These are phyloP conservation scores for Fusarium sp. DNA, from an alignment of 2,329 filamentous ascomycete species.

Conservation along the genomic window DNA sequence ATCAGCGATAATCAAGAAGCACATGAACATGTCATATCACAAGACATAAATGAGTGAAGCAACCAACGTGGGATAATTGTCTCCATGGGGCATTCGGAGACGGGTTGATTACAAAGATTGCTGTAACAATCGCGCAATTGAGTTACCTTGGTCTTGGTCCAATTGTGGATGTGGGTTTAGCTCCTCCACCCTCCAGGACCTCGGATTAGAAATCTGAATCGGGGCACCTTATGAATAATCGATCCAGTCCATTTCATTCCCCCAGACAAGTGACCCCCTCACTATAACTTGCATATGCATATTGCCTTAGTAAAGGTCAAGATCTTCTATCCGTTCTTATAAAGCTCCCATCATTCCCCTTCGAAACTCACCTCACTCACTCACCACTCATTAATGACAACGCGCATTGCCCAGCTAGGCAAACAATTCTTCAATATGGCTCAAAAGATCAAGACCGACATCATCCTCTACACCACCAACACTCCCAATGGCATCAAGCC, in stretches of 20 bases:
- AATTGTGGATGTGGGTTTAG: slow-evolving; percentile 16
- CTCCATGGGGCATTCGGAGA: slow-evolving; percentile 10
- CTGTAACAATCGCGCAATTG: slow-evolving; percentile 23
- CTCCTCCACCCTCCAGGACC: neutral
- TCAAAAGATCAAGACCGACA: slow-evolving; percentile 63
- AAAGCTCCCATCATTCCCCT: slow-evolving; percentile 1
- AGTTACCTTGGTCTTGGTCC: neutral
- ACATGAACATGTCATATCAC: neutral
- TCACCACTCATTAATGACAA: slow-evolving; percentile 39
- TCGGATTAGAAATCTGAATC: slow-evolving; percentile 26
- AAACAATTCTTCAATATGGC: slow-evolving; percentile 48
- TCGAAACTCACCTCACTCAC: neutral
- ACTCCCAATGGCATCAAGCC: slow-evolving; percentile 94
- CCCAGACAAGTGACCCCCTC: slow-evolving; percentile 18
- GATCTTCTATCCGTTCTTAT: slow-evolving; percentile 9
- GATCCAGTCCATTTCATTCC: slow-evolving; percentile 6
- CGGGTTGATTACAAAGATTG: slow-evolving; percentile 29
- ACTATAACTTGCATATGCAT: neutral
- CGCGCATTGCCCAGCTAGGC: slow-evolving; percentile 43
- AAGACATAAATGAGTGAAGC: too few relatives aligned
- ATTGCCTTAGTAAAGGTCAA: neutral
- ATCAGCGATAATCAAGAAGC: neutral
- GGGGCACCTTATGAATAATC: slow-evolving; percentile 27
- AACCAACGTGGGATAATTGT: neutral
- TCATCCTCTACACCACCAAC: slow-evolving; percentile 83